A percentile compares a stretch with the other conserved stretches of the same genome.
Conservation (phyloP, 345 rosid genomes). For the Salix dunnii region DNA sequence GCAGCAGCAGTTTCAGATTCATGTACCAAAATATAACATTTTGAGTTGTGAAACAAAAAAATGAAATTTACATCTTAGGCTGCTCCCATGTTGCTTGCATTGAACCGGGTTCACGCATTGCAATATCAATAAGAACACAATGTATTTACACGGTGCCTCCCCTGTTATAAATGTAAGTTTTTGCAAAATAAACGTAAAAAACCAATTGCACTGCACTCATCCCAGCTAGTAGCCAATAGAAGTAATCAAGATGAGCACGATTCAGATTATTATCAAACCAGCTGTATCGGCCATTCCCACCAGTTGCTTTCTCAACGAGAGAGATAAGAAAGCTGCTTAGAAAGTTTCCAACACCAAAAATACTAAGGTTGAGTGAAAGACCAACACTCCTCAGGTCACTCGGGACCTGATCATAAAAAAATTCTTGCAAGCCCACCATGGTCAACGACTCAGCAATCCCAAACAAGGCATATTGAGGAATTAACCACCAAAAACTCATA, state of each 20-base stretch:
- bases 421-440: conserved; percentile 19
- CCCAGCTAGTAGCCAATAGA: conserved; percentile 17
- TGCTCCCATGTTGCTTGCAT: neutral
- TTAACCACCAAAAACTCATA: conserved; percentile 25
- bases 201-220: neutral
- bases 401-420: conserved; percentile 26
- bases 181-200: conserved; percentile 1
- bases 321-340: conserved; percentile 19
- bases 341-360: conserved; percentile 21
- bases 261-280: conserved; percentile 23
- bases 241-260: conserved; percentile 19
- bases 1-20: neutral
- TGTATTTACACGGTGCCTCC: neutral
- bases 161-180: conserved; percentile 6
- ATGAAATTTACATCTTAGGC: neutral
- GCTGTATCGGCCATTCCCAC: conserved; percentile 11
- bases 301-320: conserved; percentile 15
- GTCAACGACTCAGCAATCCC: conserved; percentile 9
- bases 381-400: conserved; percentile 18
- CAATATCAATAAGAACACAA: neutral
- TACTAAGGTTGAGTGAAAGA: conserved; percentile 15
- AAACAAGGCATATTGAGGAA: conserved; percentile 20
- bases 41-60: neutral
- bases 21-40: neutral
- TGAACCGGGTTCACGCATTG: neutral